phyloP scores from a whole-genome alignment of 345 rosid species.

The Sisymbrium altissimum region DNA sequence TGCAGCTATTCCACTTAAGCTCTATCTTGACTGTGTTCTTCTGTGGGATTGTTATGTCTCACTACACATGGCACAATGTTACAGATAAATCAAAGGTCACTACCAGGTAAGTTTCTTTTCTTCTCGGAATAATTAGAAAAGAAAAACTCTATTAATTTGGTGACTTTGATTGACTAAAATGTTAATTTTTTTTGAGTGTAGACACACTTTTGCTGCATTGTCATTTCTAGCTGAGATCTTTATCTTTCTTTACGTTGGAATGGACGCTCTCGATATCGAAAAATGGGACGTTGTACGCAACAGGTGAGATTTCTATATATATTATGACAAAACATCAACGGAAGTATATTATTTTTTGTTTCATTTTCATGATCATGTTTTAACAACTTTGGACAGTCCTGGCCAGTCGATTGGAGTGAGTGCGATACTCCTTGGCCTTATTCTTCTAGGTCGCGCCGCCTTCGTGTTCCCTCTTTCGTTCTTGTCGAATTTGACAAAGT shows the following conservation, averaged over 20 bases:
- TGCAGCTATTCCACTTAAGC: conserved; percentile 80
- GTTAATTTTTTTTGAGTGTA: conserved; percentile 23
- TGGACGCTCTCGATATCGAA: conserved; percentile 96
- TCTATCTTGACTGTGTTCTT: conserved; percentile 95
- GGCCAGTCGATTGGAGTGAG: conserved; percentile 72
- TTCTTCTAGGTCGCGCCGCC: conserved; percentile 85
- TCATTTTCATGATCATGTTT: neutral
- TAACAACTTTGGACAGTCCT: conserved; percentile 50
- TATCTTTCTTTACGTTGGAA: conserved; percentile 95
- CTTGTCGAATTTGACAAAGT: conserved; percentile 81
- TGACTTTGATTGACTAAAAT: neutral
- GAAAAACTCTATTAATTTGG: neutral
- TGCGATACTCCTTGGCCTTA: conserved; percentile 69
- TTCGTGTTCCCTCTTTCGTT: conserved; percentile 85
- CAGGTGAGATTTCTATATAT: conserved; percentile 47
- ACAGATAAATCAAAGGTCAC: conserved; percentile 91
- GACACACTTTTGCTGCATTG: conserved; percentile 89
- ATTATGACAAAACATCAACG: neutral
- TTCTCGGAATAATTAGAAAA: neutral
- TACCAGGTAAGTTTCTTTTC: conserved; percentile 55
- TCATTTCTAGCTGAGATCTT: conserved; percentile 93
- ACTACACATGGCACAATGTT: conserved; percentile 95
- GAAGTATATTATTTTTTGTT: neutral
- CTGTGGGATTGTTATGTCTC: conserved; percentile 97
- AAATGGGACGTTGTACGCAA: conserved; percentile 77